A percentile compares a stretch with the other conserved stretches of the same genome.
phyloP scores from a whole-genome alignment of 345 rosid genomes.

The Rhizophora mangle region DNA sequence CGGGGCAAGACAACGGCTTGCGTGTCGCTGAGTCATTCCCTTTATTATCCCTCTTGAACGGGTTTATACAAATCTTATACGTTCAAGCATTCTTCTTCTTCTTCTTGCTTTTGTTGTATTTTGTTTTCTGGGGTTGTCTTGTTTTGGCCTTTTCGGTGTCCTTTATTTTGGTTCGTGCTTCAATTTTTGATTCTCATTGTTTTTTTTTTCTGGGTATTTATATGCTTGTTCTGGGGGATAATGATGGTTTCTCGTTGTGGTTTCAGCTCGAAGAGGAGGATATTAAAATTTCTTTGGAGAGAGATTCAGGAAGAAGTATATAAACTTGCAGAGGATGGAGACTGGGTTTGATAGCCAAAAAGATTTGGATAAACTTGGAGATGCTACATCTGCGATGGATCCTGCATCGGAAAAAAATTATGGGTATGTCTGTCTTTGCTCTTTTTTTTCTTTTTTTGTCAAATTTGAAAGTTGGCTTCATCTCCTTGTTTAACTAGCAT shows the following conservation, averaged over 20 bases:
- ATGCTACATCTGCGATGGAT: conserved; percentile 25
- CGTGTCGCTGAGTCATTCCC: background rate
- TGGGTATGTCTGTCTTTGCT: conserved; percentile 44
- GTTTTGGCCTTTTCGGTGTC: too few relatives aligned
- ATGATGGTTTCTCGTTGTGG: conserved; percentile 6
- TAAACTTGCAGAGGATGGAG: conserved; percentile 16
- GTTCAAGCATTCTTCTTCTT: too few relatives aligned
- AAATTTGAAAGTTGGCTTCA: background rate
- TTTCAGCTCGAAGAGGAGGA: conserved; percentile 1
- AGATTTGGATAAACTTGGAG: conserved; percentile 12
- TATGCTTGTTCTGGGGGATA: background rate
- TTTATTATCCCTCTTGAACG: too few relatives aligned
- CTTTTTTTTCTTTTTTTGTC: background rate
- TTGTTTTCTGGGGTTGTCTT: background rate
- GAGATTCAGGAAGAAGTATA: background rate
- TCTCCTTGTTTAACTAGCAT: background rate
- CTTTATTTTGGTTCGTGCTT: background rate
- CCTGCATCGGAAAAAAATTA: conserved; percentile 49
- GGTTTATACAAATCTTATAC: too few relatives aligned
- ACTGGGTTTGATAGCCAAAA: conserved; percentile 1
- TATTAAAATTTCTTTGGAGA: too few relatives aligned
- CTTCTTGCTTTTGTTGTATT: background rate
- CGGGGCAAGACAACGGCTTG: background rate
- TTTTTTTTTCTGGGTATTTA: background rate
- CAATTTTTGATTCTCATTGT: background rate